Conservation (phyloP, 1,139 yeast species). For the Ogataea hybrid region DNA sequence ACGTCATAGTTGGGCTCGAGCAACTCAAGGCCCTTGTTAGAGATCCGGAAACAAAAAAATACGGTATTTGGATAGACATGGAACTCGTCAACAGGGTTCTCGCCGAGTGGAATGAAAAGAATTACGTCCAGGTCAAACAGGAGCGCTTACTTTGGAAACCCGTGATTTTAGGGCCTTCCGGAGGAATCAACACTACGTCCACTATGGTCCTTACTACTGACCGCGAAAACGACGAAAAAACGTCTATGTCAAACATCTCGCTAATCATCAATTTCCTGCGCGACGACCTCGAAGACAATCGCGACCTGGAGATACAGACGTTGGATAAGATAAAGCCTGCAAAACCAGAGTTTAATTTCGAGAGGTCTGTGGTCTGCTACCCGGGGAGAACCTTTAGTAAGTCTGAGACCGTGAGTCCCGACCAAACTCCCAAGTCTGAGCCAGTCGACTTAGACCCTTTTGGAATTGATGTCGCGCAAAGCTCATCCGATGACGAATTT, state of each 20-base stretch:
- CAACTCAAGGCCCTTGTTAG: slow-evolving; percentile 61
- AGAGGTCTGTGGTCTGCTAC: slow-evolving; percentile 24
- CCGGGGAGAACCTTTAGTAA: slow-evolving; percentile 27
- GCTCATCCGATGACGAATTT: slow-evolving; percentile 6
- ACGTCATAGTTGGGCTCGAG: slow-evolving; percentile 84
- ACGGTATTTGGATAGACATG: slow-evolving; percentile 55
- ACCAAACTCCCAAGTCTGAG: too few relatives aligned
- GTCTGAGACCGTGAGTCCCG: too few relatives aligned
- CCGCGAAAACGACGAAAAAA: slow-evolving; percentile 15
- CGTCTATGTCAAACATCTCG: slow-evolving; percentile 49
- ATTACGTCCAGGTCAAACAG: slow-evolving; percentile 51
- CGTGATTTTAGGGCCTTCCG: slow-evolving; percentile 77
- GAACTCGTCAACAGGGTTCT: slow-evolving; percentile 44
- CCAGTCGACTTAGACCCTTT: slow-evolving; percentile 4
- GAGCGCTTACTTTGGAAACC: slow-evolving; percentile 73
- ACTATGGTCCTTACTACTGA: slow-evolving; percentile 33
- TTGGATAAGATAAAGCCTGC: slow-evolving; percentile 35
- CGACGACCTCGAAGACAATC: slow-evolving; percentile 63
- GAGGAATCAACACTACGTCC: slow-evolving; percentile 67
- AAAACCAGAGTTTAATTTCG: slow-evolving; percentile 11
- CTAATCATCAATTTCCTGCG: slow-evolving; percentile 54
- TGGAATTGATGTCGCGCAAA: slow-evolving; percentile 8
- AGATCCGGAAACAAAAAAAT: slow-evolving; percentile 41
- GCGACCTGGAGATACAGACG: slow-evolving; percentile 55
- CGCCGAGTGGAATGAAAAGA: slow-evolving; percentile 53